A percentile compares a stretch with the other conserved stretches of the same genome.
These are phyloP conservation scores for Malus hybrid DNA, from an alignment of 331 rosid species.

Conservation along the genomic window DNA sequence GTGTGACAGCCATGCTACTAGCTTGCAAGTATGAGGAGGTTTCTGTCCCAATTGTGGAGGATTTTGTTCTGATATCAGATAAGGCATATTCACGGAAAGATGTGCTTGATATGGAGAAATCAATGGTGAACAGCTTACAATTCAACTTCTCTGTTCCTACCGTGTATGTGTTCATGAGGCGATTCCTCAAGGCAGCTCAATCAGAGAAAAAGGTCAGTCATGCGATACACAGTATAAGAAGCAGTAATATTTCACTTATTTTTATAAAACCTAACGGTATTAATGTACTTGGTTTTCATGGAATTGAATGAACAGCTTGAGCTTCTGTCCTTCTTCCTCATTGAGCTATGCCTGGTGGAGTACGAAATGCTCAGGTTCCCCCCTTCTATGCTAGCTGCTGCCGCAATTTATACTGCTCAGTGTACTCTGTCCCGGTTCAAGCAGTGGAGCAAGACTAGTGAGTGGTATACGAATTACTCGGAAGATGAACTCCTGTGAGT, in stretches of 20 bases:
- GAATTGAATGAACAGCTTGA: constrained; percentile 48
- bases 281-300: not conserved
- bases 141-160: constrained; percentile 77
- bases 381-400: constrained; percentile 76
- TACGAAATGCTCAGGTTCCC: constrained; percentile 58
- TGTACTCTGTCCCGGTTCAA: constrained; percentile 37
- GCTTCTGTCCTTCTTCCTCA: constrained; percentile 65
- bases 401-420: constrained; percentile 78
- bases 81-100: constrained; percentile 60
- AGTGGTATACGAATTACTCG: constrained; percentile 59
- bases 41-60: constrained; percentile 68
- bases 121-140: constrained; percentile 62
- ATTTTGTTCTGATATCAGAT: constrained; percentile 73
- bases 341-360: constrained; percentile 75
- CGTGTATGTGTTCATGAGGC: constrained; percentile 60
- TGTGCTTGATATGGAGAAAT: constrained; percentile 70
- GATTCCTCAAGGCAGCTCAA: constrained; percentile 70
- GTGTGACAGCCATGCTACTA: constrained; percentile 70
- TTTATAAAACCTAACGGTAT: not conserved
- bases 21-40: constrained; percentile 90
- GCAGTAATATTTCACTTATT: not conserved
- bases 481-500: constrained; percentile 72
- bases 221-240: not conserved
- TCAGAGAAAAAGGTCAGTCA: constrained; percentile 48
- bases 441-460: constrained; percentile 68